Evolutionary conservation across 1,139 yeast species (phyloP).

Genomic region (Candida labiduridarum): DNA sequence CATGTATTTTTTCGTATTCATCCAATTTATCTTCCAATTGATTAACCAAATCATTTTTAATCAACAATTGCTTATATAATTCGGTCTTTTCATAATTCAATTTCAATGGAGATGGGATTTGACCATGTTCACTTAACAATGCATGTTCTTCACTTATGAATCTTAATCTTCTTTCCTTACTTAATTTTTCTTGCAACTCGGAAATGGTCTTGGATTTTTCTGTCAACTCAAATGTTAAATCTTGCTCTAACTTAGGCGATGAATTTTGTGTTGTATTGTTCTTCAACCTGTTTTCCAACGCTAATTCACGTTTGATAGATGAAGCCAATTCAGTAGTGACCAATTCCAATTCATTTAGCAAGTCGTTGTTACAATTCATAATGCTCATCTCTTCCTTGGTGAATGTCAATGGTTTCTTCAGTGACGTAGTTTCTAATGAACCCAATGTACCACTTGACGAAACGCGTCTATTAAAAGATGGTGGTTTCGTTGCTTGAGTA

Average conservation of each 20-base stretch:
- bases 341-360: constrained; percentile 64
- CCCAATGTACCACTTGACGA: constrained; percentile 9
- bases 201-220: constrained; percentile 51
- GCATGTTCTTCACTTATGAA: constrained; percentile 74
- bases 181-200: constrained; percentile 57
- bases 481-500: constrained; percentile 7
- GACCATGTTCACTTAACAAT: constrained; percentile 55
- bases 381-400: constrained; percentile 64
- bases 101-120: constrained; percentile 55
- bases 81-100: constrained; percentile 60
- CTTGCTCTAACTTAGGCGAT: constrained; percentile 8
- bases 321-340: constrained; percentile 74
- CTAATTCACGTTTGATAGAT: constrained; percentile 67
- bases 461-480: constrained; percentile 12
- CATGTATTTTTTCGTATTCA: constrained; percentile 25
- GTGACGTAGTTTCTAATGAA: constrained; percentile 8
- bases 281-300: constrained; percentile 51
- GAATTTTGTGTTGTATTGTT: constrained; percentile 11
- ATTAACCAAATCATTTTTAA: constrained; percentile 49
- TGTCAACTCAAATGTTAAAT: constrained; percentile 31
- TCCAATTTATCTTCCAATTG: constrained; percentile 46
- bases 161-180: constrained; percentile 64
- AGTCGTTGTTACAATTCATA: constrained; percentile 57
- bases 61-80: constrained; percentile 46
- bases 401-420: constrained; percentile 27